Evolutionary conservation across 163 green algal genomes (phyloP), one percentile per base, ranked within the genome.

Genomic region (Scenedesmus sp.): DNA sequence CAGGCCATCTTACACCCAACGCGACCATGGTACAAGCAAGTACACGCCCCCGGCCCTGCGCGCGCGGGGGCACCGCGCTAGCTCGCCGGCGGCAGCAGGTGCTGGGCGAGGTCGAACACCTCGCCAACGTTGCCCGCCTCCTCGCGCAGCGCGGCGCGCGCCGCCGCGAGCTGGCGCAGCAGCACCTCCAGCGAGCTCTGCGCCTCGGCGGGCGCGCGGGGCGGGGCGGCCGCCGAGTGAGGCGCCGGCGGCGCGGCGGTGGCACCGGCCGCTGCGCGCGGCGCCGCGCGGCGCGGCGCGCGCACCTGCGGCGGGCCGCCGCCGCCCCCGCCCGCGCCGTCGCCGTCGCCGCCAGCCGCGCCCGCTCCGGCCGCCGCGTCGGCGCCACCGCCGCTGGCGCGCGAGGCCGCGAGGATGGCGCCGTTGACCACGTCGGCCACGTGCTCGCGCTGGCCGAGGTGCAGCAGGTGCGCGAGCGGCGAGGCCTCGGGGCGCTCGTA

Each of bases 371-470:
- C 26, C 26, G 14, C 33, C 28, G 45, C n/a, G 26, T 18, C 47
- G 73, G 22, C 51, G 47, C 33, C 26, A 39, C 53, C 54, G 28
- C 42, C 54, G n/a, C 70, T 18, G 10, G 51, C 31, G 58, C 53
- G 2, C 29, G 29, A 44, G 42, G 48, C 63, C 26, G 75, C 64
- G 39, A 83, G 64, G 34, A 77, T 56, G 45, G 86, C 87, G 20
- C 60, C 64, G 78, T 92, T 92, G 48, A 91, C 75, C 1, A 60
- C 62, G 29, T 92, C 87, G 15, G 87, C 86, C n/a, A 92, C 84
- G 0, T 53, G 44, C 65, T 92, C 87, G 4, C 87, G 81, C 70
- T 90, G 87, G 11, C 4, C 11, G 20, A 47, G 56, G 0, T 56
- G 33, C 75, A 92, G 36, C 51, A 92, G 77, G 74, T 90, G 79